A percentile compares a stretch with the other conserved stretches of the same genome.
Evolutionary conservation across 1,284 basidiomycete genomes (phyloP).

Genomic region (Trametes sp.): DNA sequence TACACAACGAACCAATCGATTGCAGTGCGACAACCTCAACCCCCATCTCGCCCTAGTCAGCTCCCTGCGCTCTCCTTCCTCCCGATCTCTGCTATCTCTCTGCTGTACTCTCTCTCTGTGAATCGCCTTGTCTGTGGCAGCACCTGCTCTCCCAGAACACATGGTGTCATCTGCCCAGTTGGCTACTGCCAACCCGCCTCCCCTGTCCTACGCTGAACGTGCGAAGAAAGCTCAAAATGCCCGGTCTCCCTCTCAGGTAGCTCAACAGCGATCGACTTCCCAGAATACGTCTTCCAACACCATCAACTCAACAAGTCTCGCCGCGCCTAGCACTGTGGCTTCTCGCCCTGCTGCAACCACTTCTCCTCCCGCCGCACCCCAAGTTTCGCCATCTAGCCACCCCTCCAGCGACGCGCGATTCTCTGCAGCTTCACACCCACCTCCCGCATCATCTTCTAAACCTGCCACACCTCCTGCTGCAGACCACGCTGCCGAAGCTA

Average conservation of each 20-base stretch:
- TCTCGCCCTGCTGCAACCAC: constrained; percentile 25
- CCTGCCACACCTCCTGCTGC: constrained; percentile 13
- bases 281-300: constrained; percentile 21
- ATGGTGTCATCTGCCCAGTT: constrained; percentile 50
- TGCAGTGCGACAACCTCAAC: constrained; percentile 2
- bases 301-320: constrained; percentile 13
- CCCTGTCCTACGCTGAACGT: constrained; percentile 66
- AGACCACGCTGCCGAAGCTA: constrained; percentile 16
- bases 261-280: constrained; percentile 27
- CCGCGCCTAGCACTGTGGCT: constrained; percentile 26
- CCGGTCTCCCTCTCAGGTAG: constrained; percentile 27
- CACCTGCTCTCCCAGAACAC: constrained; percentile 24
- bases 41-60: constrained; percentile 17
- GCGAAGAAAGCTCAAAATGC: constrained; percentile 53
- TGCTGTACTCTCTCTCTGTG: constrained; percentile 8
- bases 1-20: constrained; percentile 26
- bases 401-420: constrained; percentile 16
- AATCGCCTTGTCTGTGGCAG: constrained; percentile 9
- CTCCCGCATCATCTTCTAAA: constrained; percentile 22
- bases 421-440: constrained; percentile 22
- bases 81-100: constrained; percentile 3
- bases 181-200: constrained; percentile 42
- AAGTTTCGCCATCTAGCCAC: constrained; percentile 25
- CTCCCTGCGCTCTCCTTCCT: constrained; percentile 10
- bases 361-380: constrained; percentile 26